Conservation (phyloP, 2,329 filamentous ascomycete genomes). For the Fusarium nelsonii region DNA sequence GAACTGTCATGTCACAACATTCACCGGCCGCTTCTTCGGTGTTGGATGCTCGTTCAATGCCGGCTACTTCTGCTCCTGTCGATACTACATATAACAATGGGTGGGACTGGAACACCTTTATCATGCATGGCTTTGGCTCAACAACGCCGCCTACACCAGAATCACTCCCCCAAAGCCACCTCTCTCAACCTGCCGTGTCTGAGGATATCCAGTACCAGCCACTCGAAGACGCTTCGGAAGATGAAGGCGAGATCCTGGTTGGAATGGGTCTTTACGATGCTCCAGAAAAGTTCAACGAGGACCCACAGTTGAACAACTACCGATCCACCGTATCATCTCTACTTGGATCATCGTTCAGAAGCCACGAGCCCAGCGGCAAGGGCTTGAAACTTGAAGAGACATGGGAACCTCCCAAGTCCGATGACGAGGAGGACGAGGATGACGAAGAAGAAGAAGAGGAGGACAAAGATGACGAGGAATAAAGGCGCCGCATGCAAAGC, state of each 20-base stretch:
- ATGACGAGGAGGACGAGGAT: slow-evolving; percentile 67
- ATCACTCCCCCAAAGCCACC: slow-evolving; percentile 66
- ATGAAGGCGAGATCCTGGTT: slow-evolving; percentile 79
- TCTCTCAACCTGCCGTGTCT: slow-evolving; percentile 60
- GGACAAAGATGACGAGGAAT: slow-evolving; percentile 34
- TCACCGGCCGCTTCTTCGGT: slow-evolving; percentile 47
- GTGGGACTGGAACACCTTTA: slow-evolving; percentile 61
- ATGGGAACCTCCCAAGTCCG: slow-evolving; percentile 76
- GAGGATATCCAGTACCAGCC: slow-evolving; percentile 66
- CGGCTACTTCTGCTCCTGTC: slow-evolving; percentile 51
- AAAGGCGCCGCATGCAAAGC: slow-evolving; percentile 49
- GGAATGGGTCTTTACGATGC: slow-evolving; percentile 85
- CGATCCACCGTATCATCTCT: slow-evolving; percentile 66
- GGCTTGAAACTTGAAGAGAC: slow-evolving; percentile 86
- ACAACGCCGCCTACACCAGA: slow-evolving; percentile 72
- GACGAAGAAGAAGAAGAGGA: slow-evolving; percentile 60
- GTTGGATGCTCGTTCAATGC: slow-evolving; percentile 34
- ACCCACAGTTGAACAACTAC: slow-evolving; percentile 66
- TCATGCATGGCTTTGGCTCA: slow-evolving; percentile 58
- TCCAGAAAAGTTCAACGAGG: slow-evolving; percentile 68
- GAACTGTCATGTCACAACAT: slow-evolving; percentile 54
- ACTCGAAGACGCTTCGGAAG: slow-evolving; percentile 63
- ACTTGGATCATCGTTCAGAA: slow-evolving; percentile 62
- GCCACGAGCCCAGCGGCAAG: slow-evolving; percentile 69
- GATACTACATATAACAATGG: slow-evolving; percentile 27